Base-by-base conservation (phyloP, 2,329 filamentous ascomycete genomes). In the Ophiobolus disseminans region DNA sequence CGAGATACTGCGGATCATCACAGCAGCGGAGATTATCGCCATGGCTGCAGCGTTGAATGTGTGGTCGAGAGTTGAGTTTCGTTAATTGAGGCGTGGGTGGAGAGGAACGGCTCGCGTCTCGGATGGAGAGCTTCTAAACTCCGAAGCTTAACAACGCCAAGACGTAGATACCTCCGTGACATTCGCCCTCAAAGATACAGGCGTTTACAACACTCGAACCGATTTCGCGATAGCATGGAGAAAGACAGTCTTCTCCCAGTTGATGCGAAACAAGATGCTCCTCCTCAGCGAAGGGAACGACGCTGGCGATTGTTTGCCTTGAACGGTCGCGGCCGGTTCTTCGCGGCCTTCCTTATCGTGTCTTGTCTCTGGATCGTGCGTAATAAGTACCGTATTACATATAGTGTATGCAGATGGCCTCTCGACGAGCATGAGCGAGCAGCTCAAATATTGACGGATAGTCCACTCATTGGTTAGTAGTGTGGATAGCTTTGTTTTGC, bases 1-100 rank as follows among this genome's bases (percentile, higher is more conserved):
- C 61, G 88, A 89, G 61, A 96, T 78, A 42, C 86, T 87, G 62
- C 89, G 88, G 63, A 97, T 87, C 72, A 96, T 87, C 7, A 87
- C 90, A 68, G 83, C 88, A 52, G 87, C 86, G 2, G 90, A 91
- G 66, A 97, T 82, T 71, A 95, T 79, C 23, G 85, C 88, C 92
- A 97, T 97, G 19, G 21, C 62, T 48, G 45, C 36, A n/a, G n/a
- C n/a, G 30, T 34, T 10, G 17, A 36, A 10, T 20, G 6, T 4
- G 6, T n/a, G 28, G 25, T 21, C 21, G 7, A 32, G 30, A 17
- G 35, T 31, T 31, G 40, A 36, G n/a, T n/a, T 30, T 28, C 2
- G 23, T 11, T 38, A 4, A 9, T 14, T 30, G 4, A 13, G 20
- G 9, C 5, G 30, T 34, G 35, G 36, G 19, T 48, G 39, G 40